Evolutionary conservation across 2,329 filamentous ascomycete species (phyloP), one percentile per base, ranked within the genome.

Genomic region (Pseudocercospora crystallina): DNA sequence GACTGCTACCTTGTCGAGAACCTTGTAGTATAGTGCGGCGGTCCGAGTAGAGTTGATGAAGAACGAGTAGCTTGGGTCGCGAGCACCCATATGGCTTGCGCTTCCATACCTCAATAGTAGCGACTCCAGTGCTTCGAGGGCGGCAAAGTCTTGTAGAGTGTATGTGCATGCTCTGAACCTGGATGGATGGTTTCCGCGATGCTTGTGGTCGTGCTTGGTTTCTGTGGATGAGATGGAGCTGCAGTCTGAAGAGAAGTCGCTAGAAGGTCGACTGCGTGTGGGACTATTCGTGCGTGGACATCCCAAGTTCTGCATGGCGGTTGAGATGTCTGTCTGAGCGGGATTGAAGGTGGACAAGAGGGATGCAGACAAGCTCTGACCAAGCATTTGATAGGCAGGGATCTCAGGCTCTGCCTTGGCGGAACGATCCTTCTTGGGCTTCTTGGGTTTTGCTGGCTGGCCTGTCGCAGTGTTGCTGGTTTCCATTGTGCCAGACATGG

Each of bases 51-150:
- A 31, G 34, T 50, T 50, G 47, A 44, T 33, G 40, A 38, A 50
- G 34, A 44, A 39, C 7, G 33, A 30, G 30, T 50, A 50, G 41
- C 47, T 50, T 9, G 34, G 34, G 33, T 50, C 47, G 3, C 41
- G 31, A 9, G 38, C 40, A 8, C 40, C 47, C 47, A 50, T 50
- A 14, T 50, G 47, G 20, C 30, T 37, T 15, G 47, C 40, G n/a
- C 15, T 33, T 9, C 47, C 47, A 26, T 50, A 44, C 15, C 44
- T 38, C 46, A 37, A n/a, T 14, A 49, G 31, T 8, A 49, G 39
- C 2, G 37, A 26, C 30, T 49, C 46, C 8, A 49, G 8, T 7
- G 46, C 31, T 5, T 49, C 46, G 37, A 49, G 38, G 13, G 37
- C 31, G 9, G 37, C 14, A 31, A 41, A 36, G 17, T 49, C 46